Evolutionary conservation across 768 basidiomycete species (phyloP).

Genomic region (Sarcodon sp.): DNA sequence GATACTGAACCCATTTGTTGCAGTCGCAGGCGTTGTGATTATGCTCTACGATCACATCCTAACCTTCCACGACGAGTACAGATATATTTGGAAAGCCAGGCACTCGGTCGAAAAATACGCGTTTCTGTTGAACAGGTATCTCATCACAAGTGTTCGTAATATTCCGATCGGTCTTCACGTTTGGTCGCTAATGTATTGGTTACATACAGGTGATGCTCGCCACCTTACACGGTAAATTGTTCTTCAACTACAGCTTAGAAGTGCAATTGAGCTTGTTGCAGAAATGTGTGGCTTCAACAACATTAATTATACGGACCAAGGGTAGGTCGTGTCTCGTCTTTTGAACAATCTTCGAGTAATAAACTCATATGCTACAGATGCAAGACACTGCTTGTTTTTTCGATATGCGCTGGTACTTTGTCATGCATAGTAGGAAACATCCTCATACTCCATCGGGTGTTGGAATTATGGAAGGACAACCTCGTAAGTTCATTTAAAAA

Average conservation of each 20-base stretch:
- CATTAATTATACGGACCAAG: too few species aligned
- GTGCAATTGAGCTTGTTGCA: too few species aligned
- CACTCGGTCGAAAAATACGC: constrained; percentile 22
- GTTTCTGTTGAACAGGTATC: constrained; percentile 27
- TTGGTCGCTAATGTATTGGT: too few species aligned
- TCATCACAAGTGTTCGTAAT: constrained; percentile 7
- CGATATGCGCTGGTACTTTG: background rate
- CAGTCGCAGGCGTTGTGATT: constrained; percentile 19
- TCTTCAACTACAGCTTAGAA: too few species aligned
- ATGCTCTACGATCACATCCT: constrained; percentile 29
- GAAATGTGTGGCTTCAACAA: too few species aligned
- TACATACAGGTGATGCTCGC: too few species aligned
- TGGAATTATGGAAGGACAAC: constrained; percentile 21
- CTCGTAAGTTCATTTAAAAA: constrained; percentile 2
- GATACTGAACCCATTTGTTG: background rate
- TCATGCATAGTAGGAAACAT: constrained; percentile 22
- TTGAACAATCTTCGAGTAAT: too few species aligned
- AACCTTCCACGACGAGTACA: constrained; percentile 25
- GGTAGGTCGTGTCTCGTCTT: too few species aligned
- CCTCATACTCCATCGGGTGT: constrained; percentile 20
- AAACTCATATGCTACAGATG: too few species aligned
- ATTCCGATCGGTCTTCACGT: too few species aligned
- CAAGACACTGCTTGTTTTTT: too few species aligned
- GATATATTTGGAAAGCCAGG: constrained; percentile 26
- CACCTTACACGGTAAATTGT: too few species aligned